Evolutionary conservation across 2,329 filamentous ascomycete species (phyloP), one percentile per base, ranked within the genome.

Genomic region (Ambrosiella xylebori): DNA sequence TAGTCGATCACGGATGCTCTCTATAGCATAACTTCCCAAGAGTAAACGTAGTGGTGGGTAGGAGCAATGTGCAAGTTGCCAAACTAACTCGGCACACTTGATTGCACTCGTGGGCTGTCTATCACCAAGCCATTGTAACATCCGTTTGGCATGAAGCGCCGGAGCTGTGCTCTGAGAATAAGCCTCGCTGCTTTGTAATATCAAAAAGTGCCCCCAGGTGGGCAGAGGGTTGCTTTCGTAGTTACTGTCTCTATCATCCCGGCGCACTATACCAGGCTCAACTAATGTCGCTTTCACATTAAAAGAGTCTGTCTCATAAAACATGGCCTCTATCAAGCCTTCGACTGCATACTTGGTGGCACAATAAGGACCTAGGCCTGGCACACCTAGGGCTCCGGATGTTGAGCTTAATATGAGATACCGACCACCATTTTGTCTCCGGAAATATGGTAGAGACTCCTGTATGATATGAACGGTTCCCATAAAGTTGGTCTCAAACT

Each of bases 401-500:
- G 89, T 96, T 7, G 86, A 93, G 66, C 88, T 95, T 71, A 97
- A 96, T 62, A 97, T 95, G 55, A 97, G 76, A 68, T 96, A 97
- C 37, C 90, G 80, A 1, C 93, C 93, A 0, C 74, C 75, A 19
- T 78, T 77, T 63, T 88, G 84, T 62, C 82, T 76, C 56, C 91
- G 82, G 64, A 97, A 94, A 71, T 95, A 88, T 0, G 90, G 89
- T 41, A 97, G 73, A 1, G 86, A 90, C 17, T 87, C 74, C 68
- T 96, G 89, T 60, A 97, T 85, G 65, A 98, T 95, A 70, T 97
- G 86, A 61, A 97, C 71, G 0, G 89, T 94, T 57, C 93, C 93
- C 76, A 95, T 91, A 70, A 96, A 95, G 70, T 98, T 98, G 19
- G 90, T 96, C 74, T 94, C 88, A 71, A 97, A 96, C 70, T 97